phyloP scores from a whole-genome alignment of 2,329 filamentous ascomycete species.

The Amesomyces nigricolor region DNA sequence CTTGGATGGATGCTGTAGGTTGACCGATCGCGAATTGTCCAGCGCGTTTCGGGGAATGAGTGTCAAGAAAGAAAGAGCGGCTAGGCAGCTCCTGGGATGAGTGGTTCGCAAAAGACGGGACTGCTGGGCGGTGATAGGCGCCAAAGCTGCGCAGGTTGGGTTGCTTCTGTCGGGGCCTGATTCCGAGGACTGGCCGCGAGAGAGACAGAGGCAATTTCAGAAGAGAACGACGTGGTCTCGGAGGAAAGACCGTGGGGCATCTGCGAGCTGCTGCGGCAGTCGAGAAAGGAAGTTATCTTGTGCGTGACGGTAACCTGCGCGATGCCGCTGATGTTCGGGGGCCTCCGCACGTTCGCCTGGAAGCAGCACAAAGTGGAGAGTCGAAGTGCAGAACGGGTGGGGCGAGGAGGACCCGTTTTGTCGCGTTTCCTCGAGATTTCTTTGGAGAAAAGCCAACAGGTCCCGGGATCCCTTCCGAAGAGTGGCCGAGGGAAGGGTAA shows the following conservation, averaged over 20 bases:
- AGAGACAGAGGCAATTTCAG: not conserved
- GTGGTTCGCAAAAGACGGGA: not conserved
- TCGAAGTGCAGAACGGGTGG: not conserved
- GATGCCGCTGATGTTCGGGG: not conserved
- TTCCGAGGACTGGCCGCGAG: not conserved
- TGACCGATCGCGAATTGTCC: too few species aligned
- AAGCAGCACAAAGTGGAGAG: conserved; percentile 2
- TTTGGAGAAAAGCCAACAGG: not conserved
- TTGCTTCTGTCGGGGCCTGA: conserved; percentile 4
- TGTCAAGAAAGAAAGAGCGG: too few species aligned
- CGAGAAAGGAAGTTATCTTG: not conserved
- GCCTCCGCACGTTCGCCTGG: not conserved
- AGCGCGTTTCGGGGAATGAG: too few species aligned
- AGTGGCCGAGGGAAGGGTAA: conserved; percentile 6
- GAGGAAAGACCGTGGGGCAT: not conserved
- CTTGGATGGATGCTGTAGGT: not conserved
- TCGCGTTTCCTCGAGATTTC: not conserved
- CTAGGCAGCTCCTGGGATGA: not conserved
- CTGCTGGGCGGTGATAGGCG: not conserved
- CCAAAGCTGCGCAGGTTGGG: not conserved
- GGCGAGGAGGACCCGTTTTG: not conserved
- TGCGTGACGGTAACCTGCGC: conserved; percentile 7
- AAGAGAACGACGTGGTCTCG: not conserved
- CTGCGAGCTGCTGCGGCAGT: not conserved
- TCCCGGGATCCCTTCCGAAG: not conserved